Base-by-base conservation (phyloP, 2,329 filamentous ascomycete species). In the Podosphaera xanthii region DNA sequence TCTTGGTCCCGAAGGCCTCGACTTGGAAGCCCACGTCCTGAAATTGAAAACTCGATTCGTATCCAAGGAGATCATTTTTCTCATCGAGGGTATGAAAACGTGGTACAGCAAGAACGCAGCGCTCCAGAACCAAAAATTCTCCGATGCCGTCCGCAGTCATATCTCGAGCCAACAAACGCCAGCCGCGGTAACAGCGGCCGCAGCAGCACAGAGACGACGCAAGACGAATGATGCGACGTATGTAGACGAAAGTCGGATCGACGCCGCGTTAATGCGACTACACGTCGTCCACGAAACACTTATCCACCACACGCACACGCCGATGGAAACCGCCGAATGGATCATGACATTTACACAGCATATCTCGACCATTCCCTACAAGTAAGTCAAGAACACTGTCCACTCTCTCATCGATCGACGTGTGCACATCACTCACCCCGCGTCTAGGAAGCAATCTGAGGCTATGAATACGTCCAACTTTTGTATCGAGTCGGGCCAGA, bases 401-500 rank as follows among this genome's bases (percentile, higher is more conserved):
- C 36, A 5, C 36, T 10, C 10, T 40, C 36, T 40, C 22, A 22
- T 22, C 22, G 22, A 22, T 22, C 22, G 22, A 22, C 22, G 22
- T 22, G 22, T 22, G 22, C 22, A 22, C 22, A 22, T 61, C 5
- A n/a, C 36, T 40, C 5, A 40, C 42, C 52, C 66, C 63, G 55
- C 60, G 42, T 7, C 75, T 76, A 64, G 71, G 71, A 63, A 73
- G 73, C 59, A 74, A 77, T 1, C 67, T 72, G 1, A 73, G 76
- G 10, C 81, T 80, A 1, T 75, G 78, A 55, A 55, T 22, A 38
- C 34, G 4, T 14, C 53, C 34, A 55, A 55, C 0, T 91, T 91
- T 68, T 90, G 86, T 70, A 89, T 90, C 83, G 85, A 87, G 58
- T 74, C 75, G 0, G 86, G 86, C 0, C 86, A 91, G 70, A 83